Evolutionary conservation across 1,284 basidiomycete genomes (phyloP), one percentile per base, ranked within the genome.

Genomic region (Porogramme epimiltina): DNA sequence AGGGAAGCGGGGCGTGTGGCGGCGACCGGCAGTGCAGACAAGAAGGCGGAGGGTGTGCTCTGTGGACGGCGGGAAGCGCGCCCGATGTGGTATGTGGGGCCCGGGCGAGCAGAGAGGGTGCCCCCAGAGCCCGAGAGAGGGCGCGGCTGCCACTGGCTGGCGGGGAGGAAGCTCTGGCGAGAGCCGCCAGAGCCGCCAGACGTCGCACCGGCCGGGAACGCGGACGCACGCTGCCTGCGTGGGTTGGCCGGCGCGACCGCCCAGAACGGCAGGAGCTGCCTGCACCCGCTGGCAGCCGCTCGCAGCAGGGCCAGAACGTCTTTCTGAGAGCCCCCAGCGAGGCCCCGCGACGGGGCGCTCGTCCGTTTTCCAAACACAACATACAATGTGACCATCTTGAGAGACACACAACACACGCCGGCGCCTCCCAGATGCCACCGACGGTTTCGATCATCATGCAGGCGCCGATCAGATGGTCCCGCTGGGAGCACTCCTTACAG

Each of bases 301-400:
- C n/a, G n/a, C n/a, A n/a, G n/a, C n/a, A n/a, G n/a, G n/a, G n/a
- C n/a, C n/a, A n/a, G n/a, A n/a, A n/a, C n/a, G n/a, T n/a, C n/a
- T n/a, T n/a, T n/a, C n/a, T n/a, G n/a, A n/a, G n/a, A n/a, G n/a
- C n/a, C n/a, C n/a, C n/a, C n/a, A n/a, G n/a, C n/a, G n/a, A n/a
- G n/a, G n/a, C n/a, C n/a, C n/a, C n/a, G 40, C 36, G 26, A 41
- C 45, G 46, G 36, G 39, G 42, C 50, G 49, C 45, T 36, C 47
- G 26, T 34, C n/a, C 41, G 33, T 48, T 47, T 59, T 59, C 54
- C 51, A 56, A 45, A 54, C 36, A 50, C 57, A 59, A 59, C 58
- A 52, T 56, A 59, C 52, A 56, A 59, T 59, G 49, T 59, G 54
- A 59, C 58, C 54, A 59, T 59, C 53, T 53, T 52, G 47, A 55